Base-by-base conservation (phyloP, 2,329 filamentous ascomycete species). In the Purpureocillium lavendulum region DNA sequence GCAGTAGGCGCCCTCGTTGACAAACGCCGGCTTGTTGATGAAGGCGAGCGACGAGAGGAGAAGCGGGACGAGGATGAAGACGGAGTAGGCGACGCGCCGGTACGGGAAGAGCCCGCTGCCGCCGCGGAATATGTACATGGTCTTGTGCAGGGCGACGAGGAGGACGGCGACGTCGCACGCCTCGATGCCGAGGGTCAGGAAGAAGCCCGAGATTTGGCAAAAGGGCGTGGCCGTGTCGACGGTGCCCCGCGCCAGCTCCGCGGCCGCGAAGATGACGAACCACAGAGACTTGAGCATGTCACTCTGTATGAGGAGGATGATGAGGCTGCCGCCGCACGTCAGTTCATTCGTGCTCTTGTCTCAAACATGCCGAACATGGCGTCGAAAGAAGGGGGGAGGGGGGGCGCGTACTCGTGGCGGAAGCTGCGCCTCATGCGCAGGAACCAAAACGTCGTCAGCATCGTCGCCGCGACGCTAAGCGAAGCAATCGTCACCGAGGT, bases 101-200 rank as follows among this genome's bases (percentile, higher is more conserved):
- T 81, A 82, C 2, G 75, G 77, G 53, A 85, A 85, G 0, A 90
- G 67, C 0, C 84, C 84, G 34, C 78, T 75, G 2, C 75, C 70
- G 12, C 63, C 61, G 16, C 73, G 70, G 48, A 87, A 80, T 38
- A 90, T 81, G 57, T 83, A 84, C 10, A 87, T 61, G 3, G 75
- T 77, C 36, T 81, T 83, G 54, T 90, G 85, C 8, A 87, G 54
- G 14, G 84, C 80, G 50, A 90, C 86, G 41, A 86, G 69, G 12
- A 87, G 67, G 13, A 87, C 78, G 9, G 82, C 75, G 40, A 83
- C 69, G 52, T 90, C 84, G 64, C 77, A 78, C 24, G 78, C 75
- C 55, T 85, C 80, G 41, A 83, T 76, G n/a, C 77, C 77, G 36
- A 79, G 59, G 4, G 78, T 65, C 26, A 86, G 66, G 43, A 84